Conservation (phyloP, 2,329 filamentous ascomycete genomes). For the Aspergillus amoenus region DNA sequence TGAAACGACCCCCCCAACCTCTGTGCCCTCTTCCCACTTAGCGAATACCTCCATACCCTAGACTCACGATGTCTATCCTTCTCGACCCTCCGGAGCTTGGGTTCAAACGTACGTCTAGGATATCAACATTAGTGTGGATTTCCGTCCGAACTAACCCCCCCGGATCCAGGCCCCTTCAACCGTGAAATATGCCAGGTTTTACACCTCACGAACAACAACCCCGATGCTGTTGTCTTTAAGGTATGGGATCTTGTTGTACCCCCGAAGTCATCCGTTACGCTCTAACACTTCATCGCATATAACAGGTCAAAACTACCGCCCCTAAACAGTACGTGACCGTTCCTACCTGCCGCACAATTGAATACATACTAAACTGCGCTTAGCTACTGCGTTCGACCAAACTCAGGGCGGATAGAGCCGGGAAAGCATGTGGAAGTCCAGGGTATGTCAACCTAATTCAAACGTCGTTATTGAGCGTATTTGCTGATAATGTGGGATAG, state of each 20-base stretch:
- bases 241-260: constrained; percentile 37
- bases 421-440: constrained; percentile 88
- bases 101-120: constrained; percentile 70
- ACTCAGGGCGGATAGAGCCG: constrained; percentile 92
- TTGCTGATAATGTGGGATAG: constrained; percentile 48
- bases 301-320: constrained; percentile 95
- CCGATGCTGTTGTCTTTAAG: constrained; percentile 64
- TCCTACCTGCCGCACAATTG: constrained; percentile 11
- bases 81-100: constrained; percentile 87
- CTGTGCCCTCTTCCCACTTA: constrained; percentile 17
- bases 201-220: constrained; percentile 58
- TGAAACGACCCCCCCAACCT: constrained; percentile 8
- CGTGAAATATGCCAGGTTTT: constrained; percentile 63
- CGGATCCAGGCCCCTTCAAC: constrained; percentile 58
- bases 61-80: constrained; percentile 80
- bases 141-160: constrained; percentile 24
- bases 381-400: constrained; percentile 96
- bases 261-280: constrained; percentile 16
- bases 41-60: constrained; percentile 11
- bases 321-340: constrained; percentile 81
- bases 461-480: not conserved
- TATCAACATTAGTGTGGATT: constrained; percentile 14
- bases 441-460: constrained; percentile 52
- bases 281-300: constrained; percentile 24
- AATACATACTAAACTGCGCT: constrained; percentile 22